A percentile compares a stretch with the other conserved stretches of the same genome.
These are phyloP conservation scores for Casuarina cunninghamiana DNA, from an alignment of 306 rosid species.

Conservation along the genomic window DNA sequence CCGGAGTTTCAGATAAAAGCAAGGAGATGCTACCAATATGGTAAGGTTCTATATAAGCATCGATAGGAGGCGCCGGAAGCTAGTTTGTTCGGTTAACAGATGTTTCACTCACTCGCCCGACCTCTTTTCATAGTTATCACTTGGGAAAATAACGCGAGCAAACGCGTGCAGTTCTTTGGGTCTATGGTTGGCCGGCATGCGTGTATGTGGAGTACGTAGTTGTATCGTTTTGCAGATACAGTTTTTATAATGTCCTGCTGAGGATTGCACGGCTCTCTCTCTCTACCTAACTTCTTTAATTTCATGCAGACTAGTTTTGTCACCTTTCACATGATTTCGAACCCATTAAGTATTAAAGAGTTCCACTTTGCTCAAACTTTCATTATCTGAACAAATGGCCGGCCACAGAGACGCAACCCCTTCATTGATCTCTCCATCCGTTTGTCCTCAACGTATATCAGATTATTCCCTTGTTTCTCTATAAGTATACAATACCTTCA, in stretches of 20 bases:
- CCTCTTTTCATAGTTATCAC: background rate
- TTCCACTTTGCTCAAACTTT: conserved; percentile 28
- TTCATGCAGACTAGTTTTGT: conserved; percentile 16
- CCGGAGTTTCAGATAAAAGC: background rate
- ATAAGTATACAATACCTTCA: conserved; percentile 21
- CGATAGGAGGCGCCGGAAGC: background rate
- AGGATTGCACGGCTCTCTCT: background rate
- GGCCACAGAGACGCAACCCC: conserved; percentile 32
- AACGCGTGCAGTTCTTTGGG: background rate
- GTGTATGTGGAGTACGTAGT: background rate
- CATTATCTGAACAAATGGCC: conserved; percentile 39
- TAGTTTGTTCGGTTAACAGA: background rate
- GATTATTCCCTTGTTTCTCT: conserved; percentile 30
- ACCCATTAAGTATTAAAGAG: conserved; percentile 19
- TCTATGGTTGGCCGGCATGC: background rate
- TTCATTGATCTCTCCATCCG: conserved; percentile 33
- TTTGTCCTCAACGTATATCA: conserved; percentile 34
- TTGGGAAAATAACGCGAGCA: background rate
- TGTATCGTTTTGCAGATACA: background rate
- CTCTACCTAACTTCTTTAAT: background rate
- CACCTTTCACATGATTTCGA: conserved; percentile 10
- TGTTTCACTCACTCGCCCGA: no score
- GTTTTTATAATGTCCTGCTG: background rate
- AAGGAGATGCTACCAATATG: background rate
- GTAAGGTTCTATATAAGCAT: background rate